Evolutionary conservation across 2,329 filamentous ascomycete species (phyloP).

Genomic region (Pseudocercospora macadamiae): DNA sequence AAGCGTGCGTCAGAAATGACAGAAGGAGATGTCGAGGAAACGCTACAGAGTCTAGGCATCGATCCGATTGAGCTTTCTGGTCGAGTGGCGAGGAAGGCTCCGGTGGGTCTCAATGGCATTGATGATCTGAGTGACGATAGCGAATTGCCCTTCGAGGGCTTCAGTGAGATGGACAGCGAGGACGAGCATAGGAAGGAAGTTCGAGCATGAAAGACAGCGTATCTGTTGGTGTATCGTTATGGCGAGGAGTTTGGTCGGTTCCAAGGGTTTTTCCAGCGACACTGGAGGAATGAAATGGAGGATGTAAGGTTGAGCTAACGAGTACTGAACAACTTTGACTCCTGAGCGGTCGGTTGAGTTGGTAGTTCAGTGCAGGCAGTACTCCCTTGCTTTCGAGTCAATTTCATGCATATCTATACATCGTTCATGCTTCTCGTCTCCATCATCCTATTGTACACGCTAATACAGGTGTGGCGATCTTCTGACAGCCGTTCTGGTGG

Average conservation of each 20-base stretch:
- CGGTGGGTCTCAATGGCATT: conserved; percentile 25
- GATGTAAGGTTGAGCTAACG: background rate
- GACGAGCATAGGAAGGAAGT: conserved; percentile 10
- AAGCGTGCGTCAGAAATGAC: conserved; percentile 52
- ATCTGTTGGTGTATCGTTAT: conserved; percentile 1
- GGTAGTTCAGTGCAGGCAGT: background rate
- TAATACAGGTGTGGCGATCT: background rate
- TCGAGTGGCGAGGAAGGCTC: conserved; percentile 25
- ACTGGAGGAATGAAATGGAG: background rate
- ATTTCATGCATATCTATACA: background rate
- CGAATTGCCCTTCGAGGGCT: conserved; percentile 38
- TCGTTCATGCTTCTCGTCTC: background rate
- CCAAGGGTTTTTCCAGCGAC: too few species aligned
- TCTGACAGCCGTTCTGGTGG: background rate
- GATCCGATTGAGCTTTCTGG: conserved; percentile 41
- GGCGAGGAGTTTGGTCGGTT: background rate
- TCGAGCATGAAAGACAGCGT: background rate
- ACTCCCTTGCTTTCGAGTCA: background rate
- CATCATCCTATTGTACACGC: background rate
- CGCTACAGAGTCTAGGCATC: conserved; percentile 45
- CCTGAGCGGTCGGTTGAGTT: background rate
- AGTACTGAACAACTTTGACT: conserved; percentile 2
- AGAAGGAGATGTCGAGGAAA: conserved; percentile 45
- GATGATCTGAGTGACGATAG: conserved; percentile 34
- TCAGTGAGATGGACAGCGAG: conserved; percentile 35